These are phyloP conservation scores for Citrus maxima DNA, from an alignment of 345 rosid species.

Conservation along the genomic window DNA sequence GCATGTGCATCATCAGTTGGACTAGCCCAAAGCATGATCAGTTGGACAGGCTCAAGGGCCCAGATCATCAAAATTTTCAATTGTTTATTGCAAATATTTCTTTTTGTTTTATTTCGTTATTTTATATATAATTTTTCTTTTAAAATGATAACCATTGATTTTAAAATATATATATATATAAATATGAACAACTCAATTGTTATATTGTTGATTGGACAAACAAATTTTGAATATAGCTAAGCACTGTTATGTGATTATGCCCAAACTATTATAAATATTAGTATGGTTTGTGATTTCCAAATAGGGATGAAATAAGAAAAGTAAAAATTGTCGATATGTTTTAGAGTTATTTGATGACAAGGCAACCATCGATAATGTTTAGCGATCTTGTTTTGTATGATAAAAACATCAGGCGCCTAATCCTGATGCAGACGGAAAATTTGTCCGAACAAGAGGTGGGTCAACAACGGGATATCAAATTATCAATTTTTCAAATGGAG, in stretches of 20 bases:
- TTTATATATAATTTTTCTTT: not conserved
- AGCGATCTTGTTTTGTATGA: not conserved
- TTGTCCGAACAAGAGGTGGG: not conserved
- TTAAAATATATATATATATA: too few relatives aligned
- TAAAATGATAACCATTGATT: not conserved
- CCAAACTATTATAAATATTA: too few relatives aligned
- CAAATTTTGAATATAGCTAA: too few relatives aligned
- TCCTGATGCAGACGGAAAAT: not conserved
- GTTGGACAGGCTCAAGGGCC: not conserved
- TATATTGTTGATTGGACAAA: too few relatives aligned
- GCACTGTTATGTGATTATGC: too few relatives aligned
- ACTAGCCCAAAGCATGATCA: not conserved
- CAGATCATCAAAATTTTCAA: not conserved
- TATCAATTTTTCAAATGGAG: too few relatives aligned
- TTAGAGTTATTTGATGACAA: not conserved
- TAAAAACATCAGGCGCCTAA: not conserved
- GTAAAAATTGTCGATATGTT: not conserved
- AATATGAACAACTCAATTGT: too few relatives aligned
- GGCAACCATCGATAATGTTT: not conserved
- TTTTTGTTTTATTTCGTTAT: not conserved
- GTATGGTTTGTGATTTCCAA: too few relatives aligned
- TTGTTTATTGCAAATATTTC: not conserved
- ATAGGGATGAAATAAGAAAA: too few relatives aligned
- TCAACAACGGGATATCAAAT: not conserved
- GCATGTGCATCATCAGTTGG: not conserved